phyloP scores from a whole-genome alignment of 2,329 filamentous ascomycete species.

The Nemania sp. region DNA sequence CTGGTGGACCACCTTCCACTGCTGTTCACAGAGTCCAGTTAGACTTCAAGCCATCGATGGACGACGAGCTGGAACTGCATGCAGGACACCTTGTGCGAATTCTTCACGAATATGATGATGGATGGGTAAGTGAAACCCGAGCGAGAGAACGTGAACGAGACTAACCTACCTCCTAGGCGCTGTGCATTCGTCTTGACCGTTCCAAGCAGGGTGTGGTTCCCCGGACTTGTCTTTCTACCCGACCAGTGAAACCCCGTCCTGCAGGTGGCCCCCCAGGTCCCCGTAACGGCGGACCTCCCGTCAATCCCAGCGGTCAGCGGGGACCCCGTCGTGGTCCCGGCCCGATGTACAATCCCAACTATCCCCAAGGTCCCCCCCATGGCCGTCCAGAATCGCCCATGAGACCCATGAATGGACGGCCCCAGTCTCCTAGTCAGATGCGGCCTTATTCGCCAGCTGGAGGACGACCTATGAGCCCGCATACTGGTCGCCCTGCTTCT shows the following conservation, averaged over 20 bases:
- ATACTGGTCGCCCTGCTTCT: slow-evolving; percentile 25
- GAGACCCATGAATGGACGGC: slow-evolving; percentile 36
- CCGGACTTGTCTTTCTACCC: slow-evolving; percentile 88
- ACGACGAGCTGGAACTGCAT: slow-evolving; percentile 83
- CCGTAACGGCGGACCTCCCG: slow-evolving; percentile 54
- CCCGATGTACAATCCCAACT: slow-evolving; percentile 42
- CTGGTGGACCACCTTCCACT: slow-evolving; percentile 60
- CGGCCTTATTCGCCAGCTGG: slow-evolving; percentile 40
- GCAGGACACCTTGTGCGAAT: slow-evolving; percentile 85
- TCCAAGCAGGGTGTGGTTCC: slow-evolving; percentile 92
- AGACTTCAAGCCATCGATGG: slow-evolving; percentile 90
- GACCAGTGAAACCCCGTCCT: slow-evolving; percentile 83
- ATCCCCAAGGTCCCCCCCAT: slow-evolving; percentile 35
- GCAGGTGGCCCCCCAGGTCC: slow-evolving; percentile 48
- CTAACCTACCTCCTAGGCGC: slow-evolving; percentile 61
- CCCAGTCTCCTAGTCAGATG: slow-evolving; percentile 40
- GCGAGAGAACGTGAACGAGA: background rate
- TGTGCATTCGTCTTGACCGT: slow-evolving; percentile 88
- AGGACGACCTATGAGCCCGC: slow-evolving; percentile 31
- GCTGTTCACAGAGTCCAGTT: slow-evolving; percentile 90
- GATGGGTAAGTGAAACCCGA: slow-evolving; percentile 72
- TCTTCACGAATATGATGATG: slow-evolving; percentile 95
- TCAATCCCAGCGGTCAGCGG: slow-evolving; percentile 47
- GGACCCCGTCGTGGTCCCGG: slow-evolving; percentile 39
- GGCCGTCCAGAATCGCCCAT: slow-evolving; percentile 44